These are phyloP conservation scores for Cercospora sp. DNA, from an alignment of 2,329 filamentous ascomycete species.

Conservation along the genomic window DNA sequence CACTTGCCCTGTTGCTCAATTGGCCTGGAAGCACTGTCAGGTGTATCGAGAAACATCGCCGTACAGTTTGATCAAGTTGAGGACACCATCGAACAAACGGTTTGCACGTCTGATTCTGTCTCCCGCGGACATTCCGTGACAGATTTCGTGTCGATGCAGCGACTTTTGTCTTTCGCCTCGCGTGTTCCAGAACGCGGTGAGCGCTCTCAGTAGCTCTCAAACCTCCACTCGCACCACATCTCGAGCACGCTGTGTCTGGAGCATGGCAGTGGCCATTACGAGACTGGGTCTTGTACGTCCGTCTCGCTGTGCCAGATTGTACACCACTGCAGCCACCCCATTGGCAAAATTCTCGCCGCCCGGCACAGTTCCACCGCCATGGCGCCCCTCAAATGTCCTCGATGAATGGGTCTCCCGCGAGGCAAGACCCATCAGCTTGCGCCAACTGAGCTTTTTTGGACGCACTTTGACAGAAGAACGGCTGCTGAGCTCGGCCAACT, in stretches of 20 bases:
- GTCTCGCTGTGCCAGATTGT: constrained; percentile 19
- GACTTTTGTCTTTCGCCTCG: not conserved
- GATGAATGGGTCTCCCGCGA: constrained; percentile 87
- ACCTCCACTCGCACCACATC: not conserved
- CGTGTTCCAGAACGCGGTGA: constrained; percentile 1
- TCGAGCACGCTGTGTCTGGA: not conserved
- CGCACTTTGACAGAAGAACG: constrained; percentile 87
- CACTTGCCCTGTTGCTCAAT: not conserved
- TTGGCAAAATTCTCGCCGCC: constrained; percentile 10
- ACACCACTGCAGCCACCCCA: constrained; percentile 19
- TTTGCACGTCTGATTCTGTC: not conserved
- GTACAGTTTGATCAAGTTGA: not conserved
- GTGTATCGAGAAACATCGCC: not conserved
- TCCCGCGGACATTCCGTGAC: not conserved
- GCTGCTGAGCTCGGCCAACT: constrained; percentile 92
- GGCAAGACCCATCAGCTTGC: constrained; percentile 90
- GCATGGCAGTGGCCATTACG: not conserved
- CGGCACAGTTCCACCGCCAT: constrained; percentile 49
- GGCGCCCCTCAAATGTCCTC: constrained; percentile 59
- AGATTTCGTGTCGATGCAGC: constrained; percentile 4
- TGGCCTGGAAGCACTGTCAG: not conserved
- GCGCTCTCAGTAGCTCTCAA: not conserved
- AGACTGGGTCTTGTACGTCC: constrained; percentile 12
- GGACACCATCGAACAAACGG: not conserved
- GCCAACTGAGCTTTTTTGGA: constrained; percentile 96